Conservation (phyloP, 139 green algal species). For the Chlorokybus atmophyticus region DNA sequence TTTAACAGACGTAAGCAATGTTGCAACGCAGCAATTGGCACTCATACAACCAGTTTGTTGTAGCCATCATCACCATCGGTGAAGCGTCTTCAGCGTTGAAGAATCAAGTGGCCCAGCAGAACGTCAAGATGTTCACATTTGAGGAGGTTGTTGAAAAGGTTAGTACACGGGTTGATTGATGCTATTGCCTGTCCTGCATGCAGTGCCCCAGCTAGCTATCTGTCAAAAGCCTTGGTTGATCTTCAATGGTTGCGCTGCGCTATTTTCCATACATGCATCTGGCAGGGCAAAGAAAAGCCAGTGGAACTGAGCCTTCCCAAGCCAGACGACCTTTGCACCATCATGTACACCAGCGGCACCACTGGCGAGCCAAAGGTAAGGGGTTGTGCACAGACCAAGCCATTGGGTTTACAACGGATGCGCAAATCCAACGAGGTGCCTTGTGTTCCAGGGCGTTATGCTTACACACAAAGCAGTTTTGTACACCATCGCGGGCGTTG, state of each 20-base stretch:
- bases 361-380: constrained; percentile 36
- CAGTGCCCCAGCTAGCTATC: neutral
- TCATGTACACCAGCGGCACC: constrained; percentile 49
- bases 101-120: neutral
- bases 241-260: neutral
- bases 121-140: constrained; percentile 11
- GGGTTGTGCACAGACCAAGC: neutral
- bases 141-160: constrained; percentile 15
- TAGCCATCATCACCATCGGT: constrained; percentile 21
- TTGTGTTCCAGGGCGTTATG: neutral
- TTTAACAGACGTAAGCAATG: too few relatives aligned
- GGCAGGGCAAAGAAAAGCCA: constrained; percentile 16
- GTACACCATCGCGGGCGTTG: neutral
- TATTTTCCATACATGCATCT: constrained; percentile 6
- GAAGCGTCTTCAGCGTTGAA: constrained; percentile 5
- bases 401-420: too few relatives aligned
- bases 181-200: neutral
- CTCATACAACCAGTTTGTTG: too few relatives aligned
- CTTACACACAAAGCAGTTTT: neutral
- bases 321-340: constrained; percentile 16
- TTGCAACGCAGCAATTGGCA: too few relatives aligned
- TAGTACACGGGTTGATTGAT: neutral
- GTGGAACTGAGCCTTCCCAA: constrained; percentile 11
- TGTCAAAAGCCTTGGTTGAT: constrained; percentile 4
- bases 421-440: too few relatives aligned